phyloP scores from a whole-genome alignment of 192 early-diverging fungal genomes.

The Geosiphon pyriformis region DNA sequence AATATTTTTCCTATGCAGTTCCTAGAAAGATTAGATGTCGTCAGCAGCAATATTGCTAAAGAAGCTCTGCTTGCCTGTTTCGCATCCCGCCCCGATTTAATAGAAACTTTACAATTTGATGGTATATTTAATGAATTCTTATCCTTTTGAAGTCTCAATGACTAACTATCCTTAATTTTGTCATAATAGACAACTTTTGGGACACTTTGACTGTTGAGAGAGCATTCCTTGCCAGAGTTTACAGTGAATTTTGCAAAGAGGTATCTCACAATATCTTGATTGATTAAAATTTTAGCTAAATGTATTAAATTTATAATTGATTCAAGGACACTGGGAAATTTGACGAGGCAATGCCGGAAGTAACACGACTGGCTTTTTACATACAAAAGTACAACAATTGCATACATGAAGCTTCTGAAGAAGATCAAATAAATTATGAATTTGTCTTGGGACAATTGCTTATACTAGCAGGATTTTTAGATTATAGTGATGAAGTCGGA shows the following conservation, averaged over 20 bases:
- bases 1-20: constrained; percentile 34
- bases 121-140: constrained; percentile 24
- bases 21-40: constrained; percentile 65
- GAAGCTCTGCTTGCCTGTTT: constrained; percentile 62
- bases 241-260: constrained; percentile 41
- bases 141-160: neutral
- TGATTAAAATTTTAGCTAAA: constrained; percentile 24
- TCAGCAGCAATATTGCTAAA: constrained; percentile 58
- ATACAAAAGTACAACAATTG: constrained; percentile 51
- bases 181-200: constrained; percentile 47
- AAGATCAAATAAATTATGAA: constrained; percentile 44
- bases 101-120: constrained; percentile 55
- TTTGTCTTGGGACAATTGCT: constrained; percentile 73
- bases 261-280: constrained; percentile 24
- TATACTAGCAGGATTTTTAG: constrained; percentile 66
- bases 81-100: constrained; percentile 57
- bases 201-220: constrained; percentile 46
- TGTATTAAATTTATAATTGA: constrained; percentile 37
- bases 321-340: constrained; percentile 55
- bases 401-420: constrained; percentile 45
- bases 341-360: constrained; percentile 66
- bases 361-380: constrained; percentile 48
- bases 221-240: constrained; percentile 42
- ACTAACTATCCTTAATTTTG: neutral
- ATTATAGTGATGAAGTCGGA: constrained; percentile 88